Conservation (phyloP, 192 early-diverging fungal genomes). For the Coemansia sp. region DNA sequence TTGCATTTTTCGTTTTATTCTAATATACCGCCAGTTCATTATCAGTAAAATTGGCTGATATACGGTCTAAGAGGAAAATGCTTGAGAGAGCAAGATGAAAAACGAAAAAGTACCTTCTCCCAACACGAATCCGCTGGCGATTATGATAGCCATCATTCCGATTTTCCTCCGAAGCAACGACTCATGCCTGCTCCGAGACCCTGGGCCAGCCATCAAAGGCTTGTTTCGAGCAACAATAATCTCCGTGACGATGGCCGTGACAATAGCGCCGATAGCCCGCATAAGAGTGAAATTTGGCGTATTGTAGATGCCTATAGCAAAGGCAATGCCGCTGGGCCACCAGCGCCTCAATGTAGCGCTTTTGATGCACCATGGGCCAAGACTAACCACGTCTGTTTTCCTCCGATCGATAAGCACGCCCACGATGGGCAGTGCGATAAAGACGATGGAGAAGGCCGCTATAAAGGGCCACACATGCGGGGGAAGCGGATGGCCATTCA, state of each 20-base stretch:
- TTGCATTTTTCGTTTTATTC: neutral
- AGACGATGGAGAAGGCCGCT: constrained; percentile 55
- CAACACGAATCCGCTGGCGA: constrained; percentile 72
- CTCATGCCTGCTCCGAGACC: constrained; percentile 1
- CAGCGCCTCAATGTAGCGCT: constrained; percentile 37
- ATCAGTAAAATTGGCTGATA: too few relatives aligned
- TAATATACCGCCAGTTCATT: too few relatives aligned
- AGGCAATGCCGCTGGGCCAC: constrained; percentile 73
- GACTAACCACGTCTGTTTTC: neutral
- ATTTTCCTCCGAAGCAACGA: constrained; percentile 29
- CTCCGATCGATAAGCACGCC: constrained; percentile 3
- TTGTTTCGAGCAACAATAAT: constrained; percentile 15
- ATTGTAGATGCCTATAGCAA: constrained; percentile 80
- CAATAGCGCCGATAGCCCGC: constrained; percentile 61
- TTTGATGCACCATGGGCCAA: constrained; percentile 14
- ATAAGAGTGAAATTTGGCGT: constrained; percentile 72
- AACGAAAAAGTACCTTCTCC: constrained; percentile 73
- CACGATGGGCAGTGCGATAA: constrained; percentile 47
- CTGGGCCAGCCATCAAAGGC: neutral
- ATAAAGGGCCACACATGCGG: constrained; percentile 62
- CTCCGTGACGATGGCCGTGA: constrained; percentile 43
- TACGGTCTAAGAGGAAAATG: constrained; percentile 32
- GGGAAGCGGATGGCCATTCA: constrained; percentile 71
- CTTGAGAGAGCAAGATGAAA: constrained; percentile 51
- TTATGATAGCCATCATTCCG: constrained; percentile 63